Conservation (phyloP, 345 rosid genomes). For the Geranium brycei region DNA sequence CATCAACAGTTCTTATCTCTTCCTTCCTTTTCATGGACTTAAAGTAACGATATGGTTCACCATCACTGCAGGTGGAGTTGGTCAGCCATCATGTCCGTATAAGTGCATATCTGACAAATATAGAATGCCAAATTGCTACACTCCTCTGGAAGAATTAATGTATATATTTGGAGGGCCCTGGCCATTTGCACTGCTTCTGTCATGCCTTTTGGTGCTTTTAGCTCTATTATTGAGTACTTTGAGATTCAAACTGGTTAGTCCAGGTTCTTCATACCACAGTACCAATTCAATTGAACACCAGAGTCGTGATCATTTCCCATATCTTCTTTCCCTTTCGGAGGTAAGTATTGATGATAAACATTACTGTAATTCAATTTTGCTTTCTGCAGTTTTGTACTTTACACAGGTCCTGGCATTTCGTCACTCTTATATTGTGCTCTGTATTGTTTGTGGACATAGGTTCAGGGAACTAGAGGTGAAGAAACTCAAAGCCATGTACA, state of each 20-base stretch:
- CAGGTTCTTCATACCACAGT: constrained; percentile 34
- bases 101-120: constrained; percentile 80
- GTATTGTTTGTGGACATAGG: constrained; percentile 27
- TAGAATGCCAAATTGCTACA: constrained; percentile 90
- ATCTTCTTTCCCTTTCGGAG: constrained; percentile 89
- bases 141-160: constrained; percentile 89
- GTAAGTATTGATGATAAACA: constrained; percentile 16
- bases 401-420: background rate
- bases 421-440: too few species aligned
- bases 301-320: constrained; percentile 58
- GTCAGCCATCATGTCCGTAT: constrained; percentile 59
- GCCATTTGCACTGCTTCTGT: constrained; percentile 62
- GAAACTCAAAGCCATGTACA: constrained; percentile 91
- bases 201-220: constrained; percentile 53
- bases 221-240: constrained; percentile 54
- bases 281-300: constrained; percentile 49
- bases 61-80: constrained; percentile 67
- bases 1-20: constrained; percentile 5
- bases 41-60: constrained; percentile 15
- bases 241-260: constrained; percentile 61
- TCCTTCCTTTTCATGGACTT: constrained; percentile 6
- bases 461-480: constrained; percentile 79
- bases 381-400: constrained; percentile 9
- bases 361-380: background rate
- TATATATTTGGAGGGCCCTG: constrained; percentile 92